Base-by-base conservation (phyloP, 164 flowering plant genomes). In the Kingdonia uniflora region DNA sequence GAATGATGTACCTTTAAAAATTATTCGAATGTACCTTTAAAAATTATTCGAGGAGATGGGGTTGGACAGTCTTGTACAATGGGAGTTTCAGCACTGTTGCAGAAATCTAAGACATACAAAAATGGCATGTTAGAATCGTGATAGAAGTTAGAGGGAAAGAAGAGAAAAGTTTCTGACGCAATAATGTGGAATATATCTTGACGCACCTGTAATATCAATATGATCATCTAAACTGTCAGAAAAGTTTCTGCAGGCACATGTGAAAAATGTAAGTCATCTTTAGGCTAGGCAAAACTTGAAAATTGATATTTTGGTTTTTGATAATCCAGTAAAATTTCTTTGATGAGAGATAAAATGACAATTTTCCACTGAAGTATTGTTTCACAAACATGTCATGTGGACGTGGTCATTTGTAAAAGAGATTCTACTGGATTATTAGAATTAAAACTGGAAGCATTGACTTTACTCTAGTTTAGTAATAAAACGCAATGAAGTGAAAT, bases 11-110 rank as follows among this genome's bases (percentile, higher is more conserved):
- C 95, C 97, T 85, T 75, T 85, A 54, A 84, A 67, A 55, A 82
- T 62, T 52, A 71, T 83, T 56, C 50, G 63, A 64, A 37, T 48
- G 19, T 51, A 85, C 95, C 97, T 85, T 75, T 85, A 54, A 84
- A 67, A 55, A 82, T 62, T 52, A 71, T 83, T 56, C 50, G 63
- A 64, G 82, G 69, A 41, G 80, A 47, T 52, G 70, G 73, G 51
- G 68, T 47, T 14, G 70, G 51, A 16, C 48, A 70, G 20, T 69
- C 67, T 62, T 74, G 80, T 57, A 57, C 68, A 25, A 23, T 39
- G 59, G 55, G 64, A 21, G 69, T 60, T 74, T 75, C 79, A 40
- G 68, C 65, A 33, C 58, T 55, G 63, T 74, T 74, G 74, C 70
- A 74, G 44, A 69, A 55, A 59, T 82, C 95, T 90, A 55, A 40